These are phyloP conservation scores for Aspergillus glaucus DNA, from an alignment of 2,329 filamentous ascomycete species.

Conservation along the genomic window DNA sequence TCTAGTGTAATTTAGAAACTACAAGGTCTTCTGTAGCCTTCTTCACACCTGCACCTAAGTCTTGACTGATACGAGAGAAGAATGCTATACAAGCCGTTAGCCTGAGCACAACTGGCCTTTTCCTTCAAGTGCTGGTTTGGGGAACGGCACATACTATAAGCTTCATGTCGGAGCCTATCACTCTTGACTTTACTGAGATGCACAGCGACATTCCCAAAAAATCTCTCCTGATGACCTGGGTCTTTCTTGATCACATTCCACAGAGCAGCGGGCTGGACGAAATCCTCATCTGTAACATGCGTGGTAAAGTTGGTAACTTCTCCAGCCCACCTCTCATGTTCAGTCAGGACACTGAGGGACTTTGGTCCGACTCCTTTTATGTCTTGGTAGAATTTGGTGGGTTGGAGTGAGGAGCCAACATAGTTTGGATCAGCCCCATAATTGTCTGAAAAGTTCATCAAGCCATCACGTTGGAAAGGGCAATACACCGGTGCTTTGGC, in stretches of 20 bases:
- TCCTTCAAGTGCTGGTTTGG: too few species aligned
- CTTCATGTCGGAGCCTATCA: constrained; percentile 8
- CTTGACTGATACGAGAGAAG: too few species aligned
- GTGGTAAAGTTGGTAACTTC: constrained; percentile 16
- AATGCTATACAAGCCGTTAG: too few species aligned
- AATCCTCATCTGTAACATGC: constrained; percentile 21
- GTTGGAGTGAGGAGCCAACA: constrained; percentile 23
- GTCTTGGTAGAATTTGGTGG: constrained; percentile 13
- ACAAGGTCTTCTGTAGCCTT: too few species aligned
- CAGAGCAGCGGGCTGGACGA: constrained; percentile 23
- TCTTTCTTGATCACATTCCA: constrained; percentile 27
- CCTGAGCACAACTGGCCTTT: too few species aligned
- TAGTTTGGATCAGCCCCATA: constrained; percentile 57
- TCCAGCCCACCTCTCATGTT: constrained; percentile 24
- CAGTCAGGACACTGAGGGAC: constrained; percentile 17
- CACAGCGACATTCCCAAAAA: constrained; percentile 19
- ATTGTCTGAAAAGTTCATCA: constrained; percentile 43
- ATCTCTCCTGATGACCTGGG: constrained; percentile 27
- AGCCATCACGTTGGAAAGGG: constrained; percentile 46
- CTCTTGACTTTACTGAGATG: constrained; percentile 1
- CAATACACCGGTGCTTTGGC: constrained; percentile 34
- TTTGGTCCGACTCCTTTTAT: neutral
- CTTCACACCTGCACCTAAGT: too few species aligned
- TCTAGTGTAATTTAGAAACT: too few species aligned
- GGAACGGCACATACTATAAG: constrained; percentile 19